phyloP scores from a whole-genome alignment of 2,329 filamentous ascomycete species.

The Fusarium transvaalense region DNA sequence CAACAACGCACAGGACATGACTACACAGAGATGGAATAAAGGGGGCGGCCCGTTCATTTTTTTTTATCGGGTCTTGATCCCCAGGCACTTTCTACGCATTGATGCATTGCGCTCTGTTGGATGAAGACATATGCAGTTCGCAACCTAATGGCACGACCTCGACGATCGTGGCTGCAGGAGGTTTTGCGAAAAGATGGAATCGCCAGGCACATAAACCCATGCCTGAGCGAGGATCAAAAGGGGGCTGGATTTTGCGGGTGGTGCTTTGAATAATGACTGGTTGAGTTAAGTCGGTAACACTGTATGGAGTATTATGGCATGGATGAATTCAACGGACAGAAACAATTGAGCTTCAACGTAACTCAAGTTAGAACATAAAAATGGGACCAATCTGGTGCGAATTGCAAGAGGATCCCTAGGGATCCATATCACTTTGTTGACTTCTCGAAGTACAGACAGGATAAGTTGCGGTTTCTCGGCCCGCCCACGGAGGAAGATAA shows the following conservation, averaged over 20 bases:
- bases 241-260: constrained; percentile 43
- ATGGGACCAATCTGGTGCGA: constrained; percentile 33
- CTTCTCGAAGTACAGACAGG: constrained; percentile 1
- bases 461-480: not conserved
- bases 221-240: constrained; percentile 31
- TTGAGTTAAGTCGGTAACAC: constrained; percentile 37
- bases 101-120: constrained; percentile 34
- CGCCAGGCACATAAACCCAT: constrained; percentile 21
- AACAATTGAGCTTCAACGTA: constrained; percentile 40
- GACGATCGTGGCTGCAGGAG: constrained; percentile 27
- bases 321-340: constrained; percentile 40
- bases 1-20: constrained; percentile 28
- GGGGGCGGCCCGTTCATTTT: constrained; percentile 35
- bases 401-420: constrained; percentile 8
- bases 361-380: constrained; percentile 35
- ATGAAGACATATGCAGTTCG: constrained; percentile 20
- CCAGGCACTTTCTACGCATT: constrained; percentile 37
- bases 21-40: constrained; percentile 33
- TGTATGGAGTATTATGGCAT: constrained; percentile 42
- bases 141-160: constrained; percentile 20
- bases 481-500: constrained; percentile 17
- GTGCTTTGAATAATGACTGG: constrained; percentile 35
- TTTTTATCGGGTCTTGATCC: constrained; percentile 33
- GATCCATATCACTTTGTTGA: constrained; percentile 26
- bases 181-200: constrained; percentile 23